Conservation (phyloP, 176 grass and related monocot species). For the Eremochloa ophiuroides region DNA sequence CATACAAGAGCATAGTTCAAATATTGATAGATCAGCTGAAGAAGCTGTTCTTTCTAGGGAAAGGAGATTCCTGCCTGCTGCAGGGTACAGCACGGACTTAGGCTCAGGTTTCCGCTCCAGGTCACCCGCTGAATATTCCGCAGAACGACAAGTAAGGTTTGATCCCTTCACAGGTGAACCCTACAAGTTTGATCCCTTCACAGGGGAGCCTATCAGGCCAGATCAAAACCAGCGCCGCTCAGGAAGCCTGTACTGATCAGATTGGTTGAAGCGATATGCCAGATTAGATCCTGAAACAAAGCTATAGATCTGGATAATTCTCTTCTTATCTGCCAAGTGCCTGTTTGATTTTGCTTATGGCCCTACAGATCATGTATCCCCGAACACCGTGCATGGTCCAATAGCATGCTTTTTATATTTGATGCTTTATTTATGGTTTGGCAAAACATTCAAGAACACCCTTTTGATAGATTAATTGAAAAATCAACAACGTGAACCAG, state of each 20-base stretch:
- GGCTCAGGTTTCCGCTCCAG: conserved; percentile 25
- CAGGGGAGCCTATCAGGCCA: conserved; percentile 54
- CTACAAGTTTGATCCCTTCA: conserved; percentile 88
- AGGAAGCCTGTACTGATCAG: conserved; percentile 27
- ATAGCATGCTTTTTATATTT: too few relatives aligned
- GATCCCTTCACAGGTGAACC: conserved; percentile 82
- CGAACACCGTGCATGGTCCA: neutral
- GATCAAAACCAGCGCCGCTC: conserved; percentile 20
- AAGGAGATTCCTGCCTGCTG: conserved; percentile 28
- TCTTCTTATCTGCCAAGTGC: conserved; percentile 1
- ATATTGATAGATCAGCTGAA: conserved; percentile 32
- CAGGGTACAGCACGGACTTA: conserved; percentile 17
- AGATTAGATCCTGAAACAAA: conserved; percentile 8
- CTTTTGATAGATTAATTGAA: neutral
- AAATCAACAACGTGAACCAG: neutral
- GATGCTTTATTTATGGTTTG: too few relatives aligned
- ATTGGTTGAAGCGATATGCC: neutral
- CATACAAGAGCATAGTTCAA: conserved; percentile 22
- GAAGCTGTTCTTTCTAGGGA: conserved; percentile 28
- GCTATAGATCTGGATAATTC: neutral
- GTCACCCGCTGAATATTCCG: conserved; percentile 39
- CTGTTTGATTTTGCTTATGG: neutral
- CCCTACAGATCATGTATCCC: neutral
- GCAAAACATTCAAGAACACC: neutral
- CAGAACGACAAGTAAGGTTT: conserved; percentile 52